phyloP scores from a whole-genome alignment of 2,329 filamentous ascomycete species.

The Dactylellina haptotyla region DNA sequence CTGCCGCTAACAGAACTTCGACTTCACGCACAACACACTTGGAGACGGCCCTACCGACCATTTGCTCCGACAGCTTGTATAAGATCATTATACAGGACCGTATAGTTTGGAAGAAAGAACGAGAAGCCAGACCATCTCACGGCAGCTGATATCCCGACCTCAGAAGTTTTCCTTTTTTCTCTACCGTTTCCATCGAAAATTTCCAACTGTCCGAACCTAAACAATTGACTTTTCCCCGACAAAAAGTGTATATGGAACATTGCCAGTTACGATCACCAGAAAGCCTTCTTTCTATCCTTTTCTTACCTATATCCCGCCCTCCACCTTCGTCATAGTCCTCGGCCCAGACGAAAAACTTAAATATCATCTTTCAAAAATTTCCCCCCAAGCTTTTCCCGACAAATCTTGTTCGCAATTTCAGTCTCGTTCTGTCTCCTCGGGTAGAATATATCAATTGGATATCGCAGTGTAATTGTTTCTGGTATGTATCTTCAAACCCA shows the following conservation, averaged over 20 bases:
- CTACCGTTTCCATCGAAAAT: conserved; percentile 44
- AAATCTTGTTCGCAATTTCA: conserved; percentile 29
- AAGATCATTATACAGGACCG: neutral
- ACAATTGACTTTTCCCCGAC: conserved; percentile 39
- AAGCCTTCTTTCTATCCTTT: conserved; percentile 52
- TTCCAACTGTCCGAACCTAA: conserved; percentile 42
- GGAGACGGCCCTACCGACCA: neutral
- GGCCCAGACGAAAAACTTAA: neutral
- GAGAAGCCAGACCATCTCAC: too few species aligned
- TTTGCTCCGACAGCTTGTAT: conserved; percentile 5
- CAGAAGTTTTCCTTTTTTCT: too few species aligned
- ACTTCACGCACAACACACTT: conserved; percentile 35
- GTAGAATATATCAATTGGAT: conserved; percentile 10
- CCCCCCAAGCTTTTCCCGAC: neutral
- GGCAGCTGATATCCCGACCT: conserved; percentile 13
- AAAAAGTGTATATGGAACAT: conserved; percentile 54
- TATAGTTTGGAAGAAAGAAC: neutral
- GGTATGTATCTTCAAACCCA: conserved; percentile 37
- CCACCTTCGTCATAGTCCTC: conserved; percentile 31
- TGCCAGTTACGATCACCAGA: conserved; percentile 52
- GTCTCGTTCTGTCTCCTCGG: neutral
- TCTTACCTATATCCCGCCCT: conserved; percentile 50
- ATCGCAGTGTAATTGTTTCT: conserved; percentile 1
- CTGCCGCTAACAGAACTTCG: conserved; percentile 15
- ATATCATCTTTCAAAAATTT: neutral